Percentiles rank a stretch among this genome's conserved stretches.
phyloP scores from a whole-genome alignment of 2,329 filamentous ascomycete species.

The Fusarium sp. region DNA sequence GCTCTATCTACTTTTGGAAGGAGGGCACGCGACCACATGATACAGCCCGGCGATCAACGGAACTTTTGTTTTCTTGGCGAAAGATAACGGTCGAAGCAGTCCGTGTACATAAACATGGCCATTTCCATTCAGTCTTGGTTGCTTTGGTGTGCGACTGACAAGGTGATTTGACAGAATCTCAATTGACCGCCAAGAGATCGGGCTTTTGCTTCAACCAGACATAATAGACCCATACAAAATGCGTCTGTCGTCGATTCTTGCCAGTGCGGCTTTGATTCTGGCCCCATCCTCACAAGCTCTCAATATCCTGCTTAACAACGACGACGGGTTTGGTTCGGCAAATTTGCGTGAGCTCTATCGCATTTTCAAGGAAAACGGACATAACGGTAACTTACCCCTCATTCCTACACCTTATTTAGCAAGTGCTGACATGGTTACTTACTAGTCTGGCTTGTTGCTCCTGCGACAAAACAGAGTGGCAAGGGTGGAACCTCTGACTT shows the following conservation, averaged over 20 bases:
- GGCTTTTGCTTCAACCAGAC: not conserved
- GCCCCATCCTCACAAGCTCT: conserved; percentile 42
- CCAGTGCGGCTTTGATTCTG: conserved; percentile 31
- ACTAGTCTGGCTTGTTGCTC: conserved; percentile 52
- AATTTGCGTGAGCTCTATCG: conserved; percentile 52
- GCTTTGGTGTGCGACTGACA: not conserved
- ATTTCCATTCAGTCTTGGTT: not conserved
- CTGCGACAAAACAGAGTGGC: conserved; percentile 51
- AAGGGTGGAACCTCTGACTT: conserved; percentile 51
- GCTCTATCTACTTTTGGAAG: conserved; percentile 30
- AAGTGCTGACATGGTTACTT: fast-evolving
- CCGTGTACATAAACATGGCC: conserved; percentile 25
- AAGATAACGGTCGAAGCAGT: conserved; percentile 30
- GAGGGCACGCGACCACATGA: conserved; percentile 27
- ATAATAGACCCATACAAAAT: conserved; percentile 23
- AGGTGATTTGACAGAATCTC: not conserved
- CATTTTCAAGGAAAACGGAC: conserved; percentile 49
- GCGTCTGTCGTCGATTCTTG: conserved; percentile 42
- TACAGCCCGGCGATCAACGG: conserved; percentile 10
- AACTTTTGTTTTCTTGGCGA: conserved; percentile 35
- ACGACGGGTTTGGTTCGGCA: conserved; percentile 52
- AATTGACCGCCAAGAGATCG: not conserved
- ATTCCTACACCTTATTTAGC: fast-evolving
- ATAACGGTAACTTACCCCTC: conserved; percentile 40
- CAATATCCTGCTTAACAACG: conserved; percentile 52